Percentiles rank a stretch among this genome's conserved stretches.
Conservation (phyloP, 257 asterid species). For the Anisodus tanguticus region DNA sequence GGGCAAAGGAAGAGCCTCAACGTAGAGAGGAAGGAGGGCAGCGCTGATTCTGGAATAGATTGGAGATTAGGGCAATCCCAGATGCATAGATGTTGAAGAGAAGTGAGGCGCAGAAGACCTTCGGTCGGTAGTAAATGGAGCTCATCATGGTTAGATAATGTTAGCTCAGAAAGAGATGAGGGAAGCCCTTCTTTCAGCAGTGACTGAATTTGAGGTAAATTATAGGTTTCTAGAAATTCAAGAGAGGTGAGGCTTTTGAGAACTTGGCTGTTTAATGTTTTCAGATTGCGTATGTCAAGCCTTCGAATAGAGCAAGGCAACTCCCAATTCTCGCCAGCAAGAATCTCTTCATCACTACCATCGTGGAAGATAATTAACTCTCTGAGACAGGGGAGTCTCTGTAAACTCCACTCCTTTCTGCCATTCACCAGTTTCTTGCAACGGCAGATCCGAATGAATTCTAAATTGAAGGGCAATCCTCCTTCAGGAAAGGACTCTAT, state of each 20-base stretch:
- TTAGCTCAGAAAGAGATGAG: neutral
- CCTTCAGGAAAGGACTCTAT: constrained; percentile 25
- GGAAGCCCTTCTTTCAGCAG: neutral
- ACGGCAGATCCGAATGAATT: fast-evolving
- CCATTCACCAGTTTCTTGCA: constrained; percentile 1
- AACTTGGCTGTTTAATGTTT: neutral
- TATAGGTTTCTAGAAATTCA: neutral
- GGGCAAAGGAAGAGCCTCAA: neutral
- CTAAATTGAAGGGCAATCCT: constrained; percentile 30
- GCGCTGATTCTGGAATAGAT: neutral
- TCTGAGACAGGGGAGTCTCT: constrained; percentile 14
- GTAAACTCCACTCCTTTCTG: neutral
- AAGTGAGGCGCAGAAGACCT: constrained; percentile 17
- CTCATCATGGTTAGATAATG: fast-evolving
- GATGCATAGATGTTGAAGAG: neutral
- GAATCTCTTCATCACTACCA: constrained; percentile 19
- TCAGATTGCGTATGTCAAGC: neutral
- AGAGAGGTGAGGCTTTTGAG: constrained; percentile 30
- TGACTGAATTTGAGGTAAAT: neutral
- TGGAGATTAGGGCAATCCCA: neutral
- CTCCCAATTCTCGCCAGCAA: neutral
- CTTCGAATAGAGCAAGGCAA: constrained; percentile 8
- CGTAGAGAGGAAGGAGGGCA: neutral
- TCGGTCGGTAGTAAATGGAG: neutral
- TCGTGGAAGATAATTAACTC: fast-evolving